Base-by-base conservation (phyloP, 164 flowering plant genomes). In the Aristolochia contorta region DNA sequence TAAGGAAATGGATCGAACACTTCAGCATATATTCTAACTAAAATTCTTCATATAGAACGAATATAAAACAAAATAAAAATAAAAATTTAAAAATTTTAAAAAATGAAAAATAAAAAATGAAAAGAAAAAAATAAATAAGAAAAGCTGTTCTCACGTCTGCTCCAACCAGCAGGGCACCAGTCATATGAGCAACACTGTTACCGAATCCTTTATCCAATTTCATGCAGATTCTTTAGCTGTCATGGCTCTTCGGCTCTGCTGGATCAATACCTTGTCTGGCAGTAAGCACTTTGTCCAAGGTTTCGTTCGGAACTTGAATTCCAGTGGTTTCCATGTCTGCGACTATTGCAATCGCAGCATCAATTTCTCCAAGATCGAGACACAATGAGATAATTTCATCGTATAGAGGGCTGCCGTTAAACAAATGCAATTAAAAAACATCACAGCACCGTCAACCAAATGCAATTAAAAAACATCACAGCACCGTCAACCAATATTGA, bases 251-350 rank as follows among this genome's bases (percentile, higher is more conserved):
- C 20, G 6, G 9, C 59, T n/a, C 37, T 23, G 12, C 23, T 22
- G 43, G 43, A 22, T 30, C 59, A 25, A 7, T 47, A 20, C 62
- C 57, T 64, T 81, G 91, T 57, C 82, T 86, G 18, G 93, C 93
- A 65, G 90, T 71, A 49, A 93, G 86, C 30, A 93, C 91, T 69
- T 69, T 73, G 65, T 93, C 98, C 16, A 89, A 71, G 21, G 79
- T 87, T 63, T 83, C 71, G 46, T 83, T 92, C 21, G 92, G 80
- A 12, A 89, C 96, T 19, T 73, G 70, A 58, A 89, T 87, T 65
- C 97, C 97, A 45, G 86, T 66, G 14, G 85, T 84, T 74, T 93
- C 97, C 85, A 89, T 63, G 63, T 93, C 97, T 56, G 98, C 90
- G 41, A 87, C 94, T 24, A 93, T 82, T 16, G 96, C 98, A 62